Evolutionary conservation across 129 eudicot genomes (phyloP), one percentile per base, ranked within the genome.

Genomic region (Kitagawia praeruptora): DNA sequence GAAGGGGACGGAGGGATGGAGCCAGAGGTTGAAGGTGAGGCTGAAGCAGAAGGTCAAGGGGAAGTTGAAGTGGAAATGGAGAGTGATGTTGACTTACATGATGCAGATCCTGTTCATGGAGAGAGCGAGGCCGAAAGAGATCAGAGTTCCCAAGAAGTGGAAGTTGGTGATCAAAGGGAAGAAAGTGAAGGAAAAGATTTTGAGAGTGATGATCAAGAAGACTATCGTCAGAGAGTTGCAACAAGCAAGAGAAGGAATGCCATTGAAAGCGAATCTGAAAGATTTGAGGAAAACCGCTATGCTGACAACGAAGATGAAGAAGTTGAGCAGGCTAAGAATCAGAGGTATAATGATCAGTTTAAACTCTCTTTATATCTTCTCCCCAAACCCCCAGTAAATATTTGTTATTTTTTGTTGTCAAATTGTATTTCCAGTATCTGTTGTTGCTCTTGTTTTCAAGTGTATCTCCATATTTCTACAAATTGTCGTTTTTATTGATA

Each of bases 111-210:
- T 81, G 87, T 85, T 67, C 91, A 70, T 75, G 89, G 88, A 28
- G 99, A 92, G 83, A 96, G 98, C 75, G 99, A 96, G 81, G 98
- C 88, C 56, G 99, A 96, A 78, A 86, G 93, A 85, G 96, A 91
- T 18, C 96, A 87, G 84, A 92, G 97, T 86, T 88, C 96, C 71
- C 98, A 85, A 80, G 98, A 92, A 85, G 89, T 87, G 71, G 97
- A 92, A 80, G 77, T 85, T 48, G 95, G 87, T 71, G 92, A 89
- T 70, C 96, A 87, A 58, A 86, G 89, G 86, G 97, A 87, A 75
- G 95, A 90, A 85, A 96, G 97, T 83, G 93, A 92, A 79, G 97
- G 83, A 75, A 92, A 87, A 81, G 89, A 89, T 81, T 87, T 89
- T 11, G 99, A 86, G 74, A 90, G 96, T 82, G 92, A 90, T 61